Evolutionary conservation across 768 basidiomycete genomes (phyloP).

Genomic region (Termitomyces eurrhizus): DNA sequence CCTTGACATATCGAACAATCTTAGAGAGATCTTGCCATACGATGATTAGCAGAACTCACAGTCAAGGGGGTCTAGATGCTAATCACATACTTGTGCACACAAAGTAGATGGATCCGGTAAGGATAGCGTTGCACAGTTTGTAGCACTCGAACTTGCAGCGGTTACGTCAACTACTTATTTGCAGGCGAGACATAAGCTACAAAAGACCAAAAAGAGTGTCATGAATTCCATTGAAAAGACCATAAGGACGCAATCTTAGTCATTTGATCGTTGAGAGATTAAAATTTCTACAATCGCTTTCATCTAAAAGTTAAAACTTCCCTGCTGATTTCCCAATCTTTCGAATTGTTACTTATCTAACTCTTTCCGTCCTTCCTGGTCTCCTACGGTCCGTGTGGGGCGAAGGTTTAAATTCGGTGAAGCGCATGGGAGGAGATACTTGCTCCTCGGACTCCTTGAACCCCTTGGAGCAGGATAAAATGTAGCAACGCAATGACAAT

Average conservation of each 20-base stretch:
- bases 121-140: conserved; percentile 31
- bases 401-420: not conserved
- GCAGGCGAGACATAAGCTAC: conserved; percentile 20
- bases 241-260: not conserved
- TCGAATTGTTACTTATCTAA: not conserved
- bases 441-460: not conserved
- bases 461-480: not conserved
- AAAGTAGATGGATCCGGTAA: conserved; percentile 56
- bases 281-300: not conserved
- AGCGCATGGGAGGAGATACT: not conserved
- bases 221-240: conserved; percentile 19
- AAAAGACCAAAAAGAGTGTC: conserved; percentile 19
- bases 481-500: not conserved
- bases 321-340: not conserved
- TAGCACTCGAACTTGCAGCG: conserved; percentile 2
- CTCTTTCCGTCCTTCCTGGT: not conserved
- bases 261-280: not conserved
- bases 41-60: not conserved
- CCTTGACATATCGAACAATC: not conserved
- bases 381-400: too few relatives aligned
- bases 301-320: not conserved
- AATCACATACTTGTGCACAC: conserved; percentile 40
- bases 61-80: not conserved
- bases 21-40: not conserved
- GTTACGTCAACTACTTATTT: not conserved